phyloP scores from a whole-genome alignment of 2,329 filamentous ascomycete genomes.

The Pseudonectria foliicola region DNA sequence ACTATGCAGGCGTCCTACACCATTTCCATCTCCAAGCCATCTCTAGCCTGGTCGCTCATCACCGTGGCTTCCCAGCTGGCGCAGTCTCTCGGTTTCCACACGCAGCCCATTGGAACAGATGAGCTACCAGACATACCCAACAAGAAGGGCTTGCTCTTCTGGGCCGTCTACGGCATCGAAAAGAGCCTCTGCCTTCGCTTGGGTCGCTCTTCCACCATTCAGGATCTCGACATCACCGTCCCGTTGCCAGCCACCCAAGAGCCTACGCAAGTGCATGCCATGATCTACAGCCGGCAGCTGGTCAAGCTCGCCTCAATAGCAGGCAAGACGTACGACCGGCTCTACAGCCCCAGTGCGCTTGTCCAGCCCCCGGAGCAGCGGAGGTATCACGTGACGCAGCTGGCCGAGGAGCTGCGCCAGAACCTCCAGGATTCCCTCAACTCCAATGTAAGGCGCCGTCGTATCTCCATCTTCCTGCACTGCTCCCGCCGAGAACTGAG shows the following conservation, averaged over 20 bases:
- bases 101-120: slow-evolving; percentile 5
- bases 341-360: slow-evolving; percentile 20
- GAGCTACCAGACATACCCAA: slow-evolving; percentile 1
- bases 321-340: slow-evolving; percentile 14
- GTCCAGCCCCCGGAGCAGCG: slow-evolving; percentile 12
- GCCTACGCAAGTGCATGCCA: neutral
- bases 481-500: too few relatives aligned
- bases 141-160: slow-evolving; percentile 15
- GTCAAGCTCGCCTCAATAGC: slow-evolving; percentile 14
- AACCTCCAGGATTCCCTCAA: too few relatives aligned
- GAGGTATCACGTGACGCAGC: slow-evolving; percentile 6
- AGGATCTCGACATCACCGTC: slow-evolving; percentile 20
- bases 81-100: slow-evolving; percentile 16
- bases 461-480: too few relatives aligned
- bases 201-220: slow-evolving; percentile 18
- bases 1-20: slow-evolving; percentile 10
- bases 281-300: neutral
- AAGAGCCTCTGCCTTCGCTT: slow-evolving; percentile 20
- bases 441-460: too few relatives aligned
- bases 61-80: slow-evolving; percentile 11
- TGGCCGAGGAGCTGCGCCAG: slow-evolving; percentile 10
- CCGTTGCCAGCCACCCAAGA: slow-evolving; percentile 1
- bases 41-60: slow-evolving; percentile 16
- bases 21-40: slow-evolving; percentile 13
- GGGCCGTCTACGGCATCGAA: slow-evolving; percentile 19